phyloP scores from a whole-genome alignment of 2,329 filamentous ascomycete genomes.

The Cercospora sp. region DNA sequence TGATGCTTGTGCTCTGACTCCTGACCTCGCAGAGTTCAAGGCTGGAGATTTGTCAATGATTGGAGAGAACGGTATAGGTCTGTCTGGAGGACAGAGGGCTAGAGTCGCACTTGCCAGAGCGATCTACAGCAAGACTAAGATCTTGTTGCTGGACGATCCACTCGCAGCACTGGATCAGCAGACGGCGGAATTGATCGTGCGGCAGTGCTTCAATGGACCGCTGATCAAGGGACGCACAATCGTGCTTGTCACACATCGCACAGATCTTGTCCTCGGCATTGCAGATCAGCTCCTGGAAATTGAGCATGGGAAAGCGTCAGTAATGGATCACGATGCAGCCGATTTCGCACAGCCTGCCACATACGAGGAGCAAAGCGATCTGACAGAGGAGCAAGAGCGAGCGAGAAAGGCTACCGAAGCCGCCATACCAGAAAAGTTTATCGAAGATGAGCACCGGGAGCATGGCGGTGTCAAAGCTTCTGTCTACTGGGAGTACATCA shows the following conservation, averaged over 20 bases:
- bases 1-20: slow-evolving; percentile 62
- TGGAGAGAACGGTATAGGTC: slow-evolving; percentile 50
- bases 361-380: slow-evolving; percentile 18
- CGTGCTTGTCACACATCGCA: slow-evolving; percentile 65
- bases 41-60: slow-evolving; percentile 61
- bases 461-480: slow-evolving; percentile 72
- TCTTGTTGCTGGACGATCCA: slow-evolving; percentile 51
- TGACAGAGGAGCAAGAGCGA: slow-evolving; percentile 31
- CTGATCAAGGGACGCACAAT: slow-evolving; percentile 56
- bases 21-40: slow-evolving; percentile 64
- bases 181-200: slow-evolving; percentile 63
- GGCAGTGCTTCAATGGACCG: slow-evolving; percentile 57
- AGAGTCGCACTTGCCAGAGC: slow-evolving; percentile 52
- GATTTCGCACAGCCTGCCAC: slow-evolving; percentile 4
- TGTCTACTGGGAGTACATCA: slow-evolving; percentile 85
- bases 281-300: slow-evolving; percentile 75
- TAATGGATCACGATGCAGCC: slow-evolving; percentile 31
- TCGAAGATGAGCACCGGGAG: slow-evolving; percentile 73
- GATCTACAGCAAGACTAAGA: slow-evolving; percentile 48
- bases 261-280: slow-evolving; percentile 69
- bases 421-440: slow-evolving; percentile 70
- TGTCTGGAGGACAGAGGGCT: slow-evolving; percentile 52
- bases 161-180: slow-evolving; percentile 57
- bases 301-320: slow-evolving; percentile 56
- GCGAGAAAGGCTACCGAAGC: slow-evolving; percentile 47